These are phyloP conservation scores for Ichthyophthirius multifiliis DNA, from an alignment of 169 alveolate genomes.

Conservation along the genomic window DNA sequence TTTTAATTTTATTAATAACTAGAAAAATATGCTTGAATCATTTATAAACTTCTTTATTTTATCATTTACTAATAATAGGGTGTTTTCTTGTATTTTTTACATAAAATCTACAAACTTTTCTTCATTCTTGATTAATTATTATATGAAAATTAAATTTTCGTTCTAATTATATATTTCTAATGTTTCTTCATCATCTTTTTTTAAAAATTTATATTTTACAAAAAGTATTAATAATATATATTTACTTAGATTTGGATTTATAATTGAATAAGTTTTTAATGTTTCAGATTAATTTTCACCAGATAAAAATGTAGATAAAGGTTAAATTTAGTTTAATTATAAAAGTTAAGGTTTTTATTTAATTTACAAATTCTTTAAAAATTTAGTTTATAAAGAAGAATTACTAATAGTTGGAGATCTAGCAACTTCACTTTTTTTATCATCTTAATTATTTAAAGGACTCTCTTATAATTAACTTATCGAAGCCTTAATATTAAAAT, in stretches of 20 bases:
- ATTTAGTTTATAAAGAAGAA: no score
- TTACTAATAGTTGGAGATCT: no score
- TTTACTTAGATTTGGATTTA: not conserved
- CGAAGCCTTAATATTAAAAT: no score
- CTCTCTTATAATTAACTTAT: no score
- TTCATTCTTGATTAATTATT: not conserved
- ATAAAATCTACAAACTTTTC: not conserved
- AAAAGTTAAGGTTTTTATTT: no score
- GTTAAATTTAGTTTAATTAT: no score
- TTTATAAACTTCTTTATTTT: not conserved
- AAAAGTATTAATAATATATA: not conserved
- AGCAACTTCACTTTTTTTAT: no score
- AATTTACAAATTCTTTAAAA: no score
- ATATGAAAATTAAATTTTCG: not conserved
- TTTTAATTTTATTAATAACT: not conserved
- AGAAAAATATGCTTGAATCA: not conserved
- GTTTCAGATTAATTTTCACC: constrained; percentile 1
- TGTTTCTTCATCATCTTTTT: constrained; percentile 8
- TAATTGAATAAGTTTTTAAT: not conserved
- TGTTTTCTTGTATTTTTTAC: not conserved
- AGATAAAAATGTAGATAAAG: no score
- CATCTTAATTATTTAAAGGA: no score
- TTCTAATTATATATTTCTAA: not conserved
- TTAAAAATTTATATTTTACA: not conserved
- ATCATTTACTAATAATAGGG: not conserved